Evolutionary conservation across 192 early-diverging fungal species (phyloP).

Genomic region (Gamsiella multidivaricata): DNA sequence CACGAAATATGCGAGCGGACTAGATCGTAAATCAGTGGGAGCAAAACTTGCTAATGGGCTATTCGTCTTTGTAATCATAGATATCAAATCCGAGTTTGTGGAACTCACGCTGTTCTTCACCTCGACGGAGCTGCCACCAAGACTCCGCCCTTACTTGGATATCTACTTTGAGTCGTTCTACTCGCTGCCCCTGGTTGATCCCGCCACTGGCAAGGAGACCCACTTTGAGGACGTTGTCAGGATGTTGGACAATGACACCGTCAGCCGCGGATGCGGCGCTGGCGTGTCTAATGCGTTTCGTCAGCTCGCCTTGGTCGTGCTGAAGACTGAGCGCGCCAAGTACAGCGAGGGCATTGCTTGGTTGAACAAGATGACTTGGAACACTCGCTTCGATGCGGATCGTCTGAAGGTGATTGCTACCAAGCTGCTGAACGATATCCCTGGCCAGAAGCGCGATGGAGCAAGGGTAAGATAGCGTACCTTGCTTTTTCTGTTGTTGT

Average conservation of each 20-base stretch:
- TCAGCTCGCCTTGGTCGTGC: slow-evolving; percentile 38
- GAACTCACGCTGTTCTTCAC: slow-evolving; percentile 60
- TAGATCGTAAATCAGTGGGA: too few species aligned
- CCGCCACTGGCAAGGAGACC: slow-evolving; percentile 46
- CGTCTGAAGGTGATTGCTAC: slow-evolving; percentile 65
- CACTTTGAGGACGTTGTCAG: slow-evolving; percentile 65
- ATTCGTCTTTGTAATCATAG: slow-evolving; percentile 23
- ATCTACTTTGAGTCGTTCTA: slow-evolving; percentile 67
- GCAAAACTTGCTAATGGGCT: too few species aligned
- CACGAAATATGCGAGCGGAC: too few species aligned
- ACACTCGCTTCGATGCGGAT: slow-evolving; percentile 65
- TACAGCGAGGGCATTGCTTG: slow-evolving; percentile 64
- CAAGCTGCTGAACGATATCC: slow-evolving; percentile 67
- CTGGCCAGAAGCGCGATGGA: slow-evolving; percentile 66
- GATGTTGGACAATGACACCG: slow-evolving; percentile 64
- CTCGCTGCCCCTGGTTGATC: slow-evolving; percentile 58
- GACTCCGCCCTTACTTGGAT: slow-evolving; percentile 62
- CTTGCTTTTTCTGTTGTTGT: neutral
- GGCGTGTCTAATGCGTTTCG: slow-evolving; percentile 57
- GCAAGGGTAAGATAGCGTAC: slow-evolving; percentile 56
- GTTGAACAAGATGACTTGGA: slow-evolving; percentile 63
- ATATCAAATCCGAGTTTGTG: slow-evolving; percentile 66
- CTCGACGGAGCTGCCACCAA: slow-evolving; percentile 56
- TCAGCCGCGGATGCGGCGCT: slow-evolving; percentile 55
- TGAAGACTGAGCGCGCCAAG: slow-evolving; percentile 58